These are phyloP conservation scores for Cryptococcus sp. DNA, from an alignment of 1,284 basidiomycete species.

Conservation along the genomic window DNA sequence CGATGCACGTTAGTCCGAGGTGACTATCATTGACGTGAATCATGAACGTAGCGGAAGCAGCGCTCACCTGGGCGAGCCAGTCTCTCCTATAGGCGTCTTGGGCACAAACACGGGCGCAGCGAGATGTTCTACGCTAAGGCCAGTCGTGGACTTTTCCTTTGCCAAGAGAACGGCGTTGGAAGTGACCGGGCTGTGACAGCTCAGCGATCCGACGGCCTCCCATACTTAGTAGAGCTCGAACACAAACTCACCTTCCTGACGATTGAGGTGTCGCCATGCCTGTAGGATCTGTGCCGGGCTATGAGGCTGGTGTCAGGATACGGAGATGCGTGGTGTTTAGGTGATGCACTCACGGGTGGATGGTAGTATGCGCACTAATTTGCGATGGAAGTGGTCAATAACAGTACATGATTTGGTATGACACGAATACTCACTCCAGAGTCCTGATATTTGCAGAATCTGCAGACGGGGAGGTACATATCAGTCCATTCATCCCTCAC, in stretches of 20 bases:
- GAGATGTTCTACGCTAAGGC: conserved; percentile 35
- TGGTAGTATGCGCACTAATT: conserved; percentile 72
- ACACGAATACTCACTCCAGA: conserved; percentile 59
- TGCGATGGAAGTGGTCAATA: conserved; percentile 9
- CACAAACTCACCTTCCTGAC: conserved; percentile 9
- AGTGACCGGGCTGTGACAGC: conserved; percentile 3
- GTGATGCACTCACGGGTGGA: conserved; percentile 65
- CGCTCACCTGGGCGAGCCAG: conserved; percentile 27
- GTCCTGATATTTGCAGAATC: conserved; percentile 79
- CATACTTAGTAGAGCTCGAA: too few species aligned
- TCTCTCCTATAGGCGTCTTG: conserved; percentile 56
- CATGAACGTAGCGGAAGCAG: too few species aligned
- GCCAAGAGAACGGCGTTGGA: conserved; percentile 42
- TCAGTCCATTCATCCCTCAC: neutral
- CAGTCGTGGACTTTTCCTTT: conserved; percentile 49
- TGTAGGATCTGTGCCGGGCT: conserved; percentile 20
- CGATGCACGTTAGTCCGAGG: too few species aligned
- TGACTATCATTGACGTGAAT: too few species aligned
- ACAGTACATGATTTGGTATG: neutral
- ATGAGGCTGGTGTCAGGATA: neutral
- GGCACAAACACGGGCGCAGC: conserved; percentile 81
- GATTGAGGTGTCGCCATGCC: conserved; percentile 4
- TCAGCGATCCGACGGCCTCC: too few species aligned
- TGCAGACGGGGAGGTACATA: conserved; percentile 36
- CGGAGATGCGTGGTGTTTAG: neutral